Percentiles rank a stretch among this genome's conserved stretches.
phyloP scores from a whole-genome alignment of 2,329 filamentous ascomycete genomes.

The Penicillium sp. region DNA sequence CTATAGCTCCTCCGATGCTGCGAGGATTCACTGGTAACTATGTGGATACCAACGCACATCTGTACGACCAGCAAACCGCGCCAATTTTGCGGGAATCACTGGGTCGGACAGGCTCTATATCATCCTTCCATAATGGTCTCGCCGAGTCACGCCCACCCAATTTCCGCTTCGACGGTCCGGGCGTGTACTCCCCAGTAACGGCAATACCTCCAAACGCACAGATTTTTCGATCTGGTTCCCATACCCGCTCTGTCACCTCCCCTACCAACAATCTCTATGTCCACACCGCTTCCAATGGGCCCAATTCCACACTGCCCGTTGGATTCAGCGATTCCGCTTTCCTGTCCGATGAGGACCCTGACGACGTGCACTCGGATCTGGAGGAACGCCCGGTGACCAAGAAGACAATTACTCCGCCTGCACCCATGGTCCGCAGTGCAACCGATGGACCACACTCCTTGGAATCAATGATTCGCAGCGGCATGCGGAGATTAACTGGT shows the following conservation, averaged over 20 bases:
- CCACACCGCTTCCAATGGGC: constrained; percentile 51
- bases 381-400: constrained; percentile 59
- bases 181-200: constrained; percentile 48
- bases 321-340: constrained; percentile 56
- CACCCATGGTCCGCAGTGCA: constrained; percentile 31
- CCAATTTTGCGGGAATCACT: constrained; percentile 84
- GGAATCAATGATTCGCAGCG: constrained; percentile 46
- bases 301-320: constrained; percentile 45
- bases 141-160: constrained; percentile 65
- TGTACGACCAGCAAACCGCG: constrained; percentile 90
- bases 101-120: constrained; percentile 65
- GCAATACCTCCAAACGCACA: constrained; percentile 35
- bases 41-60: constrained; percentile 71
- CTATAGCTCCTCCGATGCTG: constrained; percentile 37
- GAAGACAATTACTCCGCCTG: constrained; percentile 21
- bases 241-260: constrained; percentile 80
- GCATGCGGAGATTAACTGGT: constrained; percentile 48
- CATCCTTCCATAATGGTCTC: constrained; percentile 84
- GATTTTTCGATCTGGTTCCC: constrained; percentile 63
- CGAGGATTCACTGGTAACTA: constrained; percentile 58
- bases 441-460: constrained; percentile 44
- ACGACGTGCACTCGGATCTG: constrained; percentile 77
- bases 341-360: constrained; percentile 72
- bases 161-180: constrained; percentile 48
- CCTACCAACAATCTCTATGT: constrained; percentile 57